Base-by-base conservation (phyloP, 805 yeast genomes). In the Pichia gijzeniarum region DNA sequence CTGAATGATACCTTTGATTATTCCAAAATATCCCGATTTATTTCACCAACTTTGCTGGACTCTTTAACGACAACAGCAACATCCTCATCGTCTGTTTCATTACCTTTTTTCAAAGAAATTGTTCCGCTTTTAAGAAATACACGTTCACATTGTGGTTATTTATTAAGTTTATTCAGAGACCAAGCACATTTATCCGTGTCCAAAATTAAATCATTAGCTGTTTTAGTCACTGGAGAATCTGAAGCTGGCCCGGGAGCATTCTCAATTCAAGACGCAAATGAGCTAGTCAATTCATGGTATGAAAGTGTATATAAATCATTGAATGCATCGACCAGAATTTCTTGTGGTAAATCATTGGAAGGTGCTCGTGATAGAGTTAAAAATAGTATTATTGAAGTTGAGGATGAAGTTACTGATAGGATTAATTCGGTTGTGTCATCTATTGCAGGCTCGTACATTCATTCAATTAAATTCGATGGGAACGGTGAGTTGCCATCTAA, bases 171-270 rank as follows among this genome's bases (percentile, higher is more conserved):
- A 1, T 86, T 93, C 63, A 76, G 80, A 34, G 88, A 82, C 41
- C 76, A 72, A 28, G 96, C 91, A 4, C 84, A 82, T 61, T 63
- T 91, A 18, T 72, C 91, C 1, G 75, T 79, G 12, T 70, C 75
- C 18, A 83, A 82, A 58, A 62, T 88, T 5, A 97, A 97, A 0
- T 85, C 80, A 44, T 63, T 93, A 17, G 93, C 99, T 0, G 81
- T 89, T 5, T 80, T 90, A 9, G 96, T 91, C 4, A 91, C 89
- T 62, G 99, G 99, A 31, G 98, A 93, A 59, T 72, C 79, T 1
- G 95, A 86, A 48, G 95, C 97, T 2, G 97, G 96, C 2, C 88
- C 95, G 1, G 89, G 83, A 55, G 98, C 97, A 0, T 93, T 93
- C 65, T 77, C 88, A 14, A 61, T 93, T 35, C 84, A 76, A 36